Conservation (phyloP, 2,329 filamentous ascomycete species). For the Penicillium sp. region DNA sequence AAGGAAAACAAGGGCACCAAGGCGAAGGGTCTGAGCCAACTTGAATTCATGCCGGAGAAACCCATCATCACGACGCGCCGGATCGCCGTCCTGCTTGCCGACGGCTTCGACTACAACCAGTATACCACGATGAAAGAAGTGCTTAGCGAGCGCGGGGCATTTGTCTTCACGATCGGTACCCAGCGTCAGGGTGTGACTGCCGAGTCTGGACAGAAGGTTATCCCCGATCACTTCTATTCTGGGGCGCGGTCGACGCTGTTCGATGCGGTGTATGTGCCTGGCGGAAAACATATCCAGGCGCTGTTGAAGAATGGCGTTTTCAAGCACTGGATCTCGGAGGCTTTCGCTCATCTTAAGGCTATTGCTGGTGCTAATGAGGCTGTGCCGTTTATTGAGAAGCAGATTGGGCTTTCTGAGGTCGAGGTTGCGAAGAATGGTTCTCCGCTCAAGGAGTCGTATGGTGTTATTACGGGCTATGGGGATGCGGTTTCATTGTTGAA, state of each 20-base stretch:
- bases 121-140: constrained; percentile 66
- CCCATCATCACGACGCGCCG: constrained; percentile 69
- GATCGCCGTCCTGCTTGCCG: constrained; percentile 72
- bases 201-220: constrained; percentile 57
- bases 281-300: constrained; percentile 61
- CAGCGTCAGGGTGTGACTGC: constrained; percentile 65
- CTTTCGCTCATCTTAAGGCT: constrained; percentile 77
- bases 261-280: constrained; percentile 74
- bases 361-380: constrained; percentile 65
- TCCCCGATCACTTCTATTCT: constrained; percentile 75
- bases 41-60: constrained; percentile 61
- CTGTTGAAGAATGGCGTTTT: constrained; percentile 70
- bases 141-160: constrained; percentile 59
- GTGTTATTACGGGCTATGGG: constrained; percentile 34
- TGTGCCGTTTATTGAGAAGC: constrained; percentile 31
- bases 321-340: constrained; percentile 73
- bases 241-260: constrained; percentile 76
- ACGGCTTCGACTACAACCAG: constrained; percentile 68
- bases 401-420: constrained; percentile 30
- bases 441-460: constrained; percentile 31
- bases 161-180: constrained; percentile 70
- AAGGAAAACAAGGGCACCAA: constrained; percentile 66
- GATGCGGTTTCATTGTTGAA: constrained; percentile 23
- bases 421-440: constrained; percentile 22
- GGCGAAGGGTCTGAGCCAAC: constrained; percentile 61